These are phyloP conservation scores for Ophiocordyceps unilateralis DNA, from an alignment of 2,329 filamentous ascomycete genomes.

Conservation along the genomic window DNA sequence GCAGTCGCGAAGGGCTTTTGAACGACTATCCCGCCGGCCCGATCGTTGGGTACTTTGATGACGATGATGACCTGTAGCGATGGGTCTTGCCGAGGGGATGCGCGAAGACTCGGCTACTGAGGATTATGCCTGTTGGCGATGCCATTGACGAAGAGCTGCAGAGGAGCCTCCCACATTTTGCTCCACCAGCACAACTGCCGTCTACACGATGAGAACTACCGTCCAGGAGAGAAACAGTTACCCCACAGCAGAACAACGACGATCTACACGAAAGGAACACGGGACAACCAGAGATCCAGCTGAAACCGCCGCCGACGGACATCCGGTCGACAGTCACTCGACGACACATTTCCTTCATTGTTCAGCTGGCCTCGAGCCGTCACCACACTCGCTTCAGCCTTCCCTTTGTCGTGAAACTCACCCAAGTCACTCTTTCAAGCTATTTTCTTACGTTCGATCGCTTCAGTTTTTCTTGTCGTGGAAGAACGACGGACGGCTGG, in stretches of 20 bases:
- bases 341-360: conserved; percentile 4
- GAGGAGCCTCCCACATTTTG: background rate
- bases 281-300: background rate
- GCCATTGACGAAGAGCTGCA: background rate
- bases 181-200: too few relatives aligned
- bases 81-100: background rate
- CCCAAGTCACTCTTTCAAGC: conserved; percentile 17
- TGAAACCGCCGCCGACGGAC: conserved; percentile 1
- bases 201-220: background rate
- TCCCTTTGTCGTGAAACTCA: conserved; percentile 6
- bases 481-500: conserved; percentile 1
- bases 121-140: background rate
- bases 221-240: background rate
- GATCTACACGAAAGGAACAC: background rate
- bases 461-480: background rate
- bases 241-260: background rate
- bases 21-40: conserved; percentile 20
- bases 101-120: background rate
- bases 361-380: background rate
- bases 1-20: conserved; percentile 34
- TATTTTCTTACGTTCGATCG: conserved; percentile 10
- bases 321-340: conserved; percentile 1
- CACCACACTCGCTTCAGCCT: background rate
- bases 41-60: conserved; percentile 1
- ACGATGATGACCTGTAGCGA: conserved; percentile 10